Conservation (phyloP, 1,284 basidiomycete species). For the Pyrrhoderma noxium region DNA sequence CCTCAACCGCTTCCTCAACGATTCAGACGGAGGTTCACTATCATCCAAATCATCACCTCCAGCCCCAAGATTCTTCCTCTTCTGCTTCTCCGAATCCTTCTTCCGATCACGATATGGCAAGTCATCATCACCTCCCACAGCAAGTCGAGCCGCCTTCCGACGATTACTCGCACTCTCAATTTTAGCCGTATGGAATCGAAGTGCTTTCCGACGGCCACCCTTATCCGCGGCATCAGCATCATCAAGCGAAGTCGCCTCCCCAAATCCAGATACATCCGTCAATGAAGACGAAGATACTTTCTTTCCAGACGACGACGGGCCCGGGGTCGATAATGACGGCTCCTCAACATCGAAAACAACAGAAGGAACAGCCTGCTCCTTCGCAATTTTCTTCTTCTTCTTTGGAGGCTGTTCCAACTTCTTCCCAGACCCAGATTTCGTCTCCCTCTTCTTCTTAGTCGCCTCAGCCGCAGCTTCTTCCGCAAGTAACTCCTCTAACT, state of each 20-base stretch:
- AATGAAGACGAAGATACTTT: constrained; percentile 18
- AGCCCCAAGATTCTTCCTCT: constrained; percentile 37
- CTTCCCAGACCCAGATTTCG: constrained; percentile 19
- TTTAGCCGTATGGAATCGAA: constrained; percentile 83
- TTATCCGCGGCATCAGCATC: constrained; percentile 78
- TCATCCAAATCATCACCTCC: constrained; percentile 65
- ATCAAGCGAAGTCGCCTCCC: constrained; percentile 67
- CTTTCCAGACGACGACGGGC: constrained; percentile 23
- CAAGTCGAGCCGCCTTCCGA: constrained; percentile 60
- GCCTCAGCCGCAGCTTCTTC: constrained; percentile 34
- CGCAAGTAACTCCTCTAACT: constrained; percentile 48
- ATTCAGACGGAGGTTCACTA: constrained; percentile 41
- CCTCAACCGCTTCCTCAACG: constrained; percentile 38
- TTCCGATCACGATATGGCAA: constrained; percentile 69
- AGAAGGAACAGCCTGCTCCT: too few species aligned
- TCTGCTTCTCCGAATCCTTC: constrained; percentile 51
- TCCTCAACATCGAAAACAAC: constrained; percentile 68
- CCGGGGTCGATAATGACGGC: constrained; percentile 32
- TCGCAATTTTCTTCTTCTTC: constrained; percentile 34
- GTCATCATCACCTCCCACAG: constrained; percentile 82
- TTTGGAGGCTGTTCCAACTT: constrained; percentile 26
- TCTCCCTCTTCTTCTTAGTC: constrained; percentile 19
- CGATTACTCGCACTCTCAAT: constrained; percentile 70
- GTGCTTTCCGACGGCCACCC: constrained; percentile 63
- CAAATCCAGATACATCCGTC: constrained; percentile 43